Percentiles rank a stretch among this genome's conserved stretches.
These are phyloP conservation scores for Tilletiopsis washingtonensis DNA, from an alignment of 1,284 basidiomycete genomes.

Conservation along the genomic window DNA sequence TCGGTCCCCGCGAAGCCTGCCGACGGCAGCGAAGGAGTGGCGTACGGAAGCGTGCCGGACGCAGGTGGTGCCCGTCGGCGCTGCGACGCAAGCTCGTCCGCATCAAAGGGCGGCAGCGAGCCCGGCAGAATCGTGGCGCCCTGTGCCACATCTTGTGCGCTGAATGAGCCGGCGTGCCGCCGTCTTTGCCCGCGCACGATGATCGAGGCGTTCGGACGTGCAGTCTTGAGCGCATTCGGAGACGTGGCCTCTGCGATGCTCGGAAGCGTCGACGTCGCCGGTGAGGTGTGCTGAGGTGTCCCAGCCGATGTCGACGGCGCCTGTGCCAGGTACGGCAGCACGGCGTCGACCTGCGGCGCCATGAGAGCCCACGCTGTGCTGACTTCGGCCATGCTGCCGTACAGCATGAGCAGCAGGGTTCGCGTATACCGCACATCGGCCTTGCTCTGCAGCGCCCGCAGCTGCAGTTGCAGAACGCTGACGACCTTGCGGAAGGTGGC, in stretches of 20 bases:
- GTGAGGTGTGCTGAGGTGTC: slow-evolving; percentile 6
- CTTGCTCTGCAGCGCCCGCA: slow-evolving; percentile 60
- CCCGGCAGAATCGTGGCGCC: slow-evolving; percentile 35
- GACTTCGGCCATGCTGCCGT: slow-evolving; percentile 83
- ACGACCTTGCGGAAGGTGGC: slow-evolving; percentile 79
- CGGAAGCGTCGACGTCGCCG: slow-evolving; percentile 14
- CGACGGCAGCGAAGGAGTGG: too few species aligned
- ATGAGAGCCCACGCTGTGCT: slow-evolving; percentile 76
- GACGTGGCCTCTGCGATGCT: slow-evolving; percentile 36
- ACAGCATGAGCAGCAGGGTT: slow-evolving; percentile 77
- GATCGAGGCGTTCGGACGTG: too few species aligned
- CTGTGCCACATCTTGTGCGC: slow-evolving; percentile 35
- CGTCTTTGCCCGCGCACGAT: slow-evolving; percentile 16
- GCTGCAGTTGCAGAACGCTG: slow-evolving; percentile 70
- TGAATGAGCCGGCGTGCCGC: slow-evolving; percentile 37
- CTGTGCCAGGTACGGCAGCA: slow-evolving; percentile 47
- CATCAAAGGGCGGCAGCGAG: too few species aligned
- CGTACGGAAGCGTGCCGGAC: neutral
- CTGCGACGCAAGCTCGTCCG: too few species aligned
- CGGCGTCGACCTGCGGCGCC: slow-evolving; percentile 63
- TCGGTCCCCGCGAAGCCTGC: too few species aligned
- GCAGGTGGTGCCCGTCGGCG: slow-evolving; percentile 18
- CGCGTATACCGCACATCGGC: slow-evolving; percentile 82
- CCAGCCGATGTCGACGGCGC: slow-evolving; percentile 9
- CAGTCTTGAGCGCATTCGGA: too few species aligned